These are phyloP conservation scores for Fusarium staphyleae DNA, from an alignment of 2,329 filamentous ascomycete species.

Conservation along the genomic window DNA sequence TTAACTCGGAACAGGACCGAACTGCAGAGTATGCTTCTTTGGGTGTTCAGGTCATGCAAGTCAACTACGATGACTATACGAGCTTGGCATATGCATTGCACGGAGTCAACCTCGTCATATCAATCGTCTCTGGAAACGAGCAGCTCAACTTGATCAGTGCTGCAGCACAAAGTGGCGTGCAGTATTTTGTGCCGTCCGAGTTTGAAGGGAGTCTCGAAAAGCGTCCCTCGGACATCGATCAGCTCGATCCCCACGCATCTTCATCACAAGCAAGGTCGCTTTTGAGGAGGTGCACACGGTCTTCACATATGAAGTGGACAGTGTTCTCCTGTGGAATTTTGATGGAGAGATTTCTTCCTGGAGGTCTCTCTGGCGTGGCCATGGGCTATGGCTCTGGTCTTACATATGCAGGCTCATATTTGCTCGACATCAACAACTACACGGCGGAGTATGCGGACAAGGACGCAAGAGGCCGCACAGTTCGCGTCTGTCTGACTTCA, in stretches of 20 bases:
- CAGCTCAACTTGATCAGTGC: slow-evolving; percentile 78
- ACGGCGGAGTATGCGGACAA: slow-evolving; percentile 67
- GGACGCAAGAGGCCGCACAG: slow-evolving; percentile 56
- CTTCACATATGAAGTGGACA: slow-evolving; percentile 66
- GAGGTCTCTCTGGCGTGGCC: slow-evolving; percentile 65
- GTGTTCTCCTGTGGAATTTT: slow-evolving; percentile 77
- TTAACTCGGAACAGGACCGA: slow-evolving; percentile 54
- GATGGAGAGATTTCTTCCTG: slow-evolving; percentile 76
- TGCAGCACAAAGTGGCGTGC: slow-evolving; percentile 68
- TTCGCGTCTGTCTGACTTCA: slow-evolving; percentile 72
- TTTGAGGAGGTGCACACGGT: slow-evolving; percentile 60
- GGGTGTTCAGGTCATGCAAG: slow-evolving; percentile 70
- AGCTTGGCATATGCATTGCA: slow-evolving; percentile 70
- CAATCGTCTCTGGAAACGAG: slow-evolving; percentile 70
- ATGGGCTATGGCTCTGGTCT: slow-evolving; percentile 66
- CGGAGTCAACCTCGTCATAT: slow-evolving; percentile 77
- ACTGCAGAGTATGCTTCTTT: slow-evolving; percentile 57
- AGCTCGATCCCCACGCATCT: slow-evolving; percentile 65
- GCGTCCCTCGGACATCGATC: slow-evolving; percentile 59
- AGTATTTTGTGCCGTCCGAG: slow-evolving; percentile 76
- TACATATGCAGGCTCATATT: slow-evolving; percentile 66
- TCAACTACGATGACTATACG: slow-evolving; percentile 69
- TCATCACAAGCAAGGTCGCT: slow-evolving; percentile 60
- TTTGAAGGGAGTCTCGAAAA: slow-evolving; percentile 71
- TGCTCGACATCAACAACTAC: slow-evolving; percentile 66